These are phyloP conservation scores for Tuber magnatum DNA, from an alignment of 495 filamentous ascomycete genomes.

Conservation along the genomic window DNA sequence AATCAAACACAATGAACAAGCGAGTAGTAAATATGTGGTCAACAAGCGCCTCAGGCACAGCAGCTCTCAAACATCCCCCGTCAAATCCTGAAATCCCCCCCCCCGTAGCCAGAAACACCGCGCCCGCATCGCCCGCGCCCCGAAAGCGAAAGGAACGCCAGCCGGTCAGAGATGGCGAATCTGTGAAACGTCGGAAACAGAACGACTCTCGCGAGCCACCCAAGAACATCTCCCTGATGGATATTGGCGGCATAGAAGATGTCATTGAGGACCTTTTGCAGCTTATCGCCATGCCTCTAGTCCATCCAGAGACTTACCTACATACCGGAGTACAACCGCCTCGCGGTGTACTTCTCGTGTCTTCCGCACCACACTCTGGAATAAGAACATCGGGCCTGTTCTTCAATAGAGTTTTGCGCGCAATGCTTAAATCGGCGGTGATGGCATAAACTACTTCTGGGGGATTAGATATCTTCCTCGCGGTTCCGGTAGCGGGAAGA, in stretches of 20 bases:
- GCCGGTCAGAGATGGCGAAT: conserved; percentile 46
- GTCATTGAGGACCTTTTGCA: conserved; percentile 71
- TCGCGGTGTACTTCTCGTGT: conserved; percentile 68
- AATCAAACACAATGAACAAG: conserved; percentile 66
- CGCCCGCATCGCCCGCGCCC: conserved; percentile 14
- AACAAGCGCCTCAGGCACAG: conserved; percentile 41
- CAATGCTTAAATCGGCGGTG: conserved; percentile 21
- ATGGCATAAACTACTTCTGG: conserved; percentile 32
- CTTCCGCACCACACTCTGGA: conserved; percentile 9
- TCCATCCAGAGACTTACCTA: conserved; percentile 54
- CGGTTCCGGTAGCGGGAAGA: conserved; percentile 3
- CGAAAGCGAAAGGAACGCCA: conserved; percentile 41
- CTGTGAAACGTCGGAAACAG: conserved; percentile 29
- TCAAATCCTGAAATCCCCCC: conserved; percentile 13
- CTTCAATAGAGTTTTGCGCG: conserved; percentile 32
- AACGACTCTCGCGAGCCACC: conserved; percentile 54
- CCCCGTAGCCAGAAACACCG: conserved; percentile 14
- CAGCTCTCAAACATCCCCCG: conserved; percentile 9
- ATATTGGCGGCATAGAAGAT: conserved; percentile 79
- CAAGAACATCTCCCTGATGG: conserved; percentile 63
- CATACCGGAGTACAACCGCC: conserved; percentile 67
- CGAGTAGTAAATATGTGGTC: conserved; percentile 65
- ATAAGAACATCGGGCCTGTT: conserved; percentile 33
- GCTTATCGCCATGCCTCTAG: conserved; percentile 72
- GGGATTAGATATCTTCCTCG: conserved; percentile 3